Evolutionary conservation across 2,329 filamentous ascomycete species (phyloP), one percentile per base, ranked within the genome.

Genomic region (Claviceps africana): DNA sequence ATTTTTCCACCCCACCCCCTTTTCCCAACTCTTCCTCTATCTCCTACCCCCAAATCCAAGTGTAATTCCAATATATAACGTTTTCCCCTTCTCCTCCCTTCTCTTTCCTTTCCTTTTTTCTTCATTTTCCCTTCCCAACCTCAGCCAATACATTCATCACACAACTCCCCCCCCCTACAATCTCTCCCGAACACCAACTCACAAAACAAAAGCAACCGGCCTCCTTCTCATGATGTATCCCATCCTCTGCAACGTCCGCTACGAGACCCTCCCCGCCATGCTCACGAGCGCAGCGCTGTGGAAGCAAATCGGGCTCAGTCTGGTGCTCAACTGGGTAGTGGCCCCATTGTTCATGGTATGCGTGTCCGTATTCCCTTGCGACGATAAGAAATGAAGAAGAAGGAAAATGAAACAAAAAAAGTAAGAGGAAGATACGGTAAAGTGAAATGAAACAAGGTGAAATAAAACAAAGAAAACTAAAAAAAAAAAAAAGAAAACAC

Each of bases 151-250:
- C n/a, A n/a, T n/a, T n/a, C n/a, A n/a, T n/a, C n/a, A n/a, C n/a
- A n/a, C n/a, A n/a, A n/a, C n/a, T n/a, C 21, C 10, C 4, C 11
- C 7, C 7, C 2, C 5, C 11, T 9, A 22, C 9, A 42, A 42
- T 13, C 4, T 2, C 5, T 17, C 33, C 4, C 33, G 3, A 2
- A 37, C 33, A 37, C 2, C 31, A 33, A 11, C 31, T 37, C 33
- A 5, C 35, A 17, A 5, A 5, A 33, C 8, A 25, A 25, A 19
- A 86, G 87, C 88, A 0, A 71, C 94, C 47, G 88, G 88, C 0
- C 70, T 95, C 1, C 74, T 95, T 1, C 82, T 94, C 43, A 95
- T 95, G 88, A 95, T 95, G 87, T 95, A 93, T 62, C 89, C 88
- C 0, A 94, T 95, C 54, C 72, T 95, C 0, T 94, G 87, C 75